phyloP scores from a whole-genome alignment of 176 grass and related monocot genomes.

The Tillandsia fasciculata region DNA sequence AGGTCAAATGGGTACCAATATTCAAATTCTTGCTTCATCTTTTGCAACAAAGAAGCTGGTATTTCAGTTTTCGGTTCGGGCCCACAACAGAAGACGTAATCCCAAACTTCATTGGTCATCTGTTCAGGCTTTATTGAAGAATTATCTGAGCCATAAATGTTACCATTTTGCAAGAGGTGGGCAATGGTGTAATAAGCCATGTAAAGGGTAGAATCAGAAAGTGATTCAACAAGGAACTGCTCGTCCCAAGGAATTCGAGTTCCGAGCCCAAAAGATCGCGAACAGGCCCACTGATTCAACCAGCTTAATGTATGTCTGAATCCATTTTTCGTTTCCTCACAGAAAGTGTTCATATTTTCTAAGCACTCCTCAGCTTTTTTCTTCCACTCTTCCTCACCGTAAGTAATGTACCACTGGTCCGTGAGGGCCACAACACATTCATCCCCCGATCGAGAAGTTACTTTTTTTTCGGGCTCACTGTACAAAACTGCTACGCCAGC shows the following conservation, averaged over 20 bases:
- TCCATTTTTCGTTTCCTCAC: constrained; percentile 42
- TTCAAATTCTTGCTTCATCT: constrained; percentile 78
- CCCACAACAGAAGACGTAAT: constrained; percentile 56
- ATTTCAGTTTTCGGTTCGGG: constrained; percentile 39
- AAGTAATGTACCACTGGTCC: constrained; percentile 75
- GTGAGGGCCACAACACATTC: constrained; percentile 76
- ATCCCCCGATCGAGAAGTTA: constrained; percentile 73
- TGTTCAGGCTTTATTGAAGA: constrained; percentile 39
- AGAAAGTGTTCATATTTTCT: constrained; percentile 55
- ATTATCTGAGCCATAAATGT: constrained; percentile 55
- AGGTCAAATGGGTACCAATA: constrained; percentile 88
- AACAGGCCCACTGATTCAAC: constrained; percentile 78
- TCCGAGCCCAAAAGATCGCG: constrained; percentile 69
- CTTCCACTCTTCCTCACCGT: constrained; percentile 75
- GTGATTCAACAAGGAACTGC: constrained; percentile 70
- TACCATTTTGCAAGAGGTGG: constrained; percentile 50
- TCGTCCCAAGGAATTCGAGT: constrained; percentile 70
- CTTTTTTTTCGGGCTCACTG: constrained; percentile 62
- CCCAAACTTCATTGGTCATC: constrained; percentile 75
- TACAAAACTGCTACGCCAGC: constrained; percentile 43
- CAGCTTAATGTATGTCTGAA: constrained; percentile 68
- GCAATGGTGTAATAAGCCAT: constrained; percentile 74
- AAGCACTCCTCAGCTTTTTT: constrained; percentile 49
- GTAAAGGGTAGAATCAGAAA: constrained; percentile 79
- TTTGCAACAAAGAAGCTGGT: constrained; percentile 32